phyloP scores from a whole-genome alignment of 345 rosid genomes.

The Clausena lansium region DNA sequence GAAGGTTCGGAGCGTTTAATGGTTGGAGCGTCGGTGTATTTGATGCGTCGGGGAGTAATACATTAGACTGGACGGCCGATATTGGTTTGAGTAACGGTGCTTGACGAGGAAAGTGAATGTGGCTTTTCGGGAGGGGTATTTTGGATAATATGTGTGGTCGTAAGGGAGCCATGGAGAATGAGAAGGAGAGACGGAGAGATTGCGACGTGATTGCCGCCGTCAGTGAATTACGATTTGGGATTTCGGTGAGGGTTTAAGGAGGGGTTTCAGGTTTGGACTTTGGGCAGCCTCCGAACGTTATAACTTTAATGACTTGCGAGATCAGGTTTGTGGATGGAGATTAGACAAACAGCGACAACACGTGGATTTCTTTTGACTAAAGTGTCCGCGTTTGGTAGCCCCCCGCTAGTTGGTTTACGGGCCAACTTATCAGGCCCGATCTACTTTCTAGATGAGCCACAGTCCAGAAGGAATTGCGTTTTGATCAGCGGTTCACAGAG shows the following conservation, averaged over 20 bases:
- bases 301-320: too few relatives aligned
- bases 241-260: neutral
- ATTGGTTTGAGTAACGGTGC: conserved; percentile 4
- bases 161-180: conserved; percentile 17
- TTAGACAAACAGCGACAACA: too few relatives aligned
- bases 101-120: conserved; percentile 10
- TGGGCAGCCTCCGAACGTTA: too few relatives aligned
- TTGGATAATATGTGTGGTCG: conserved; percentile 8
- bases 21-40: conserved; percentile 4
- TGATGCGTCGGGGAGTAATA: conserved; percentile 31
- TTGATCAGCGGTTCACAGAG: too few relatives aligned
- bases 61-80: conserved; percentile 25
- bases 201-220: conserved; percentile 27
- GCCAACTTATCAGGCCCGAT: too few relatives aligned
- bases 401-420: too few relatives aligned
- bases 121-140: conserved; percentile 19
- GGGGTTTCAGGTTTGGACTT: conserved; percentile 7
- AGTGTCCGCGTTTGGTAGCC: too few relatives aligned
- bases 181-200: conserved; percentile 43
- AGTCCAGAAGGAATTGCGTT: too few relatives aligned
- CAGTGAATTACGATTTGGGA: neutral
- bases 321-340: too few relatives aligned
- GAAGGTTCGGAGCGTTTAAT: neutral
- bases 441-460: too few relatives aligned
- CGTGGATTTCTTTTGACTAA: too few relatives aligned